Evolutionary conservation across 2,329 filamentous ascomycete genomes (phyloP).

Genomic region (Botrytis cinerea): DNA sequence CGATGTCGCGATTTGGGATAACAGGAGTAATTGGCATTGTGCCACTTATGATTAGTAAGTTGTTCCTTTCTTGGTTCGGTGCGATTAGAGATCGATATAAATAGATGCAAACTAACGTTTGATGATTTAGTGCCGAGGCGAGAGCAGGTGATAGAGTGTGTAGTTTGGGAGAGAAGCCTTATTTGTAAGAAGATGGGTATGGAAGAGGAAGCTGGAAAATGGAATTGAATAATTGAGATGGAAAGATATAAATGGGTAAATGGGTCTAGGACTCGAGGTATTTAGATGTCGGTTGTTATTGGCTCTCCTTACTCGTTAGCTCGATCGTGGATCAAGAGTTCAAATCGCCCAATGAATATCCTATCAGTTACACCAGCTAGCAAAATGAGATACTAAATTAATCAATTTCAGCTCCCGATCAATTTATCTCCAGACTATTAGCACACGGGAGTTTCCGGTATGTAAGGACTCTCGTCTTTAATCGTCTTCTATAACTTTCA

Average conservation of each 20-base stretch:
- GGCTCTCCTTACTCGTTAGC: not conserved
- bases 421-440: not conserved
- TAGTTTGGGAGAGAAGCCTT: constrained; percentile 13
- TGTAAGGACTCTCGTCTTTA: not conserved
- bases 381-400: not conserved
- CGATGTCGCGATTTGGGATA: constrained; percentile 67
- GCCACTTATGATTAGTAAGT: constrained; percentile 27
- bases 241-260: not conserved
- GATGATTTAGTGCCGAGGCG: not conserved
- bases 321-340: not conserved
- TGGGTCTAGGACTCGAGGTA: not conserved
- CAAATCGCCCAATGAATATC: not conserved
- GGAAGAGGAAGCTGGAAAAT: rapidly evolving
- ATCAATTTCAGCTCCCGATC: not conserved
- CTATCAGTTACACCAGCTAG: too few species aligned
- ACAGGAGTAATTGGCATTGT: constrained; percentile 40
- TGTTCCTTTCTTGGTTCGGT: not conserved
- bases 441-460: not conserved
- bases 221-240: too few species aligned
- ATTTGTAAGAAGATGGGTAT: not conserved
- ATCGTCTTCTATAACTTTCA: not conserved
- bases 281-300: not conserved
- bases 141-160: constrained; percentile 18
- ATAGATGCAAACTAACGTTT: not conserved
- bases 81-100: not conserved